phyloP scores from a whole-genome alignment of 768 basidiomycete species.

The Leccinum pellstonianum region DNA sequence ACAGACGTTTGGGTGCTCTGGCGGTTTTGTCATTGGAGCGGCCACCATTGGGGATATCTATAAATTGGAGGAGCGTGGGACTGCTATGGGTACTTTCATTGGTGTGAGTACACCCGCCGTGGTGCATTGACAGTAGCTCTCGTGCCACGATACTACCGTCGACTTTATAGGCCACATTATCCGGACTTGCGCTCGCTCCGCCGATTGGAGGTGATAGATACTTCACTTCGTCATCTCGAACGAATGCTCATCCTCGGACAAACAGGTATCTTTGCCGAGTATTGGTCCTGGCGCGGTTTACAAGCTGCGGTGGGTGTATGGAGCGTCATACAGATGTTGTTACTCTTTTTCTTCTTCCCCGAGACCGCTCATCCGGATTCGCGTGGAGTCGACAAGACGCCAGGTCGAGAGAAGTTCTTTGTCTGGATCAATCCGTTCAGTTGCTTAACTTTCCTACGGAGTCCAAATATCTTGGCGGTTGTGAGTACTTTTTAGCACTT shows the following conservation, averaged over 20 bases:
- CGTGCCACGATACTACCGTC: neutral
- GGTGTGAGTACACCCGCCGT: constrained; percentile 36
- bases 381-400: constrained; percentile 50
- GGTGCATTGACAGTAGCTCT: neutral
- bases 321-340: constrained; percentile 39
- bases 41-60: constrained; percentile 70
- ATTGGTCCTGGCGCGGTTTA: constrained; percentile 65
- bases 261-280: constrained; percentile 50
- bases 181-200: constrained; percentile 64
- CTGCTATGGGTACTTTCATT: constrained; percentile 59
- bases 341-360: constrained; percentile 50
- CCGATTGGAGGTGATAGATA: constrained; percentile 47
- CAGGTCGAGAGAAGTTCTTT: constrained; percentile 22
- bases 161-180: constrained; percentile 39
- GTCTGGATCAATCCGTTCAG: constrained; percentile 61
- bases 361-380: constrained; percentile 66
- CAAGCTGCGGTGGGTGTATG: constrained; percentile 46
- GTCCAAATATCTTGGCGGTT: constrained; percentile 55
- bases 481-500: constrained; percentile 41
- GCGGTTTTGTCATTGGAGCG: constrained; percentile 51
- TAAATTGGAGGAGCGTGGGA: constrained; percentile 57
- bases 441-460: constrained; percentile 50
- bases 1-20: constrained; percentile 63
- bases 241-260: neutral
- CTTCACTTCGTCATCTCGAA: neutral